Conservation (phyloP, 2,329 filamentous ascomycete species). For the Penicillium vulpinum region DNA sequence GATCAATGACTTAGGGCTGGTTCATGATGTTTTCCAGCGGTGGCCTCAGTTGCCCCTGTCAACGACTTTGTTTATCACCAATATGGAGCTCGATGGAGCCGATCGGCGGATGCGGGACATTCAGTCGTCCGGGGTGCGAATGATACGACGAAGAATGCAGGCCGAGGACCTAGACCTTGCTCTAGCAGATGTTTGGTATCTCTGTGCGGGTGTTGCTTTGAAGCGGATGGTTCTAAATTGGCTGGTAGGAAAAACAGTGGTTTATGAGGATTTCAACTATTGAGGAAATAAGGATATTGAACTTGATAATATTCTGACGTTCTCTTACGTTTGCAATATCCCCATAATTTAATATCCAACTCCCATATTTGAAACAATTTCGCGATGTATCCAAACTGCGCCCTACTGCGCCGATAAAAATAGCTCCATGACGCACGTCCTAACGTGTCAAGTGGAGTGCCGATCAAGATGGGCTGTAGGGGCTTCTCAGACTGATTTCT, state of each 20-base stretch:
- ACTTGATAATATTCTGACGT: neutral
- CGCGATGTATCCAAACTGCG: neutral
- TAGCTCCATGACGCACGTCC: slow-evolving; percentile 59
- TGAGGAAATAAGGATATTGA: neutral
- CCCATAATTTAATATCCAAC: neutral
- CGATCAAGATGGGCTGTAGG: slow-evolving; percentile 16
- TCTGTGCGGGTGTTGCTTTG: slow-evolving; percentile 58
- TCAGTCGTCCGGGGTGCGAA: neutral
- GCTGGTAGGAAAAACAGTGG: slow-evolving; percentile 50
- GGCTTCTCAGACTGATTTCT: neutral
- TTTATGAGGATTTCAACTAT: slow-evolving; percentile 3
- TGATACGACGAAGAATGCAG: slow-evolving; percentile 46
- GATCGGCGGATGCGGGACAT: slow-evolving; percentile 47
- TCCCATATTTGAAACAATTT: neutral
- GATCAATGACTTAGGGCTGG: slow-evolving; percentile 60
- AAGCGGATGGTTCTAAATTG: slow-evolving; percentile 53
- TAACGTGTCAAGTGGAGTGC: slow-evolving; percentile 68
- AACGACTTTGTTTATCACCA: slow-evolving; percentile 67
- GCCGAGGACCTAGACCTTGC: slow-evolving; percentile 48
- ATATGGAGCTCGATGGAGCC: slow-evolving; percentile 34
- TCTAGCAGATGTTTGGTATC: slow-evolving; percentile 54
- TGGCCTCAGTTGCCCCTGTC: slow-evolving; percentile 54
- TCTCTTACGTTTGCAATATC: neutral
- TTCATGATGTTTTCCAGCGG: slow-evolving; percentile 56
- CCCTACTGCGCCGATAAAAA: slow-evolving; percentile 20